phyloP scores from a whole-genome alignment of 805 yeast genomes.

The Candida jianshihensis region DNA sequence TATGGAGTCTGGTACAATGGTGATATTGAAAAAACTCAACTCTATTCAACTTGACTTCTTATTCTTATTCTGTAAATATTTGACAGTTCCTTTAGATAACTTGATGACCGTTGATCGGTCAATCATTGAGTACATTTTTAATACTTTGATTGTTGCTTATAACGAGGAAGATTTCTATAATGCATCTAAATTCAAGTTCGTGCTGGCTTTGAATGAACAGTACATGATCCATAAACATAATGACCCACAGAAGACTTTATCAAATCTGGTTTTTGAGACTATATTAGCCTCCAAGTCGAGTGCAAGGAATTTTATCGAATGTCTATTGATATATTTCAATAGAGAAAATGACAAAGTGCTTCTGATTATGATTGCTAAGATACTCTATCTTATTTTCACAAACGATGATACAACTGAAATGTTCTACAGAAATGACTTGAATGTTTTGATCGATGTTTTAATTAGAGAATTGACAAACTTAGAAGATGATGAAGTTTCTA shows the following conservation, averaged over 20 bases:
- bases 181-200: conserved; percentile 60
- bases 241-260: neutral
- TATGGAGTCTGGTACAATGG: conserved; percentile 25
- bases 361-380: conserved; percentile 73
- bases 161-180: conserved; percentile 51
- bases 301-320: conserved; percentile 55
- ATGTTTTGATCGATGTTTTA: conserved; percentile 76
- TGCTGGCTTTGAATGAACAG: conserved; percentile 80
- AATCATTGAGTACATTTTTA: conserved; percentile 42
- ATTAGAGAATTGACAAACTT: conserved; percentile 72
- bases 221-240: conserved; percentile 58
- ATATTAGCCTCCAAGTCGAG: conserved; percentile 26
- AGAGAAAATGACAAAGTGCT: conserved; percentile 65
- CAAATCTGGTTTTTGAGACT: neutral
- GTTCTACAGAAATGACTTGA: conserved; percentile 77
- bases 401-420: conserved; percentile 50
- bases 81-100: conserved; percentile 37
- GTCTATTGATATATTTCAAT: conserved; percentile 69
- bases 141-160: conserved; percentile 36
- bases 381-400: conserved; percentile 68
- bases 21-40: conserved; percentile 29
- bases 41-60: conserved; percentile 43
- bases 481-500: conserved; percentile 48
- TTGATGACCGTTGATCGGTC: conserved; percentile 34
- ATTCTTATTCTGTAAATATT: conserved; percentile 47